Evolutionary conservation across 2,329 filamentous ascomycete genomes (phyloP).

Genomic region (Calycina marina): DNA sequence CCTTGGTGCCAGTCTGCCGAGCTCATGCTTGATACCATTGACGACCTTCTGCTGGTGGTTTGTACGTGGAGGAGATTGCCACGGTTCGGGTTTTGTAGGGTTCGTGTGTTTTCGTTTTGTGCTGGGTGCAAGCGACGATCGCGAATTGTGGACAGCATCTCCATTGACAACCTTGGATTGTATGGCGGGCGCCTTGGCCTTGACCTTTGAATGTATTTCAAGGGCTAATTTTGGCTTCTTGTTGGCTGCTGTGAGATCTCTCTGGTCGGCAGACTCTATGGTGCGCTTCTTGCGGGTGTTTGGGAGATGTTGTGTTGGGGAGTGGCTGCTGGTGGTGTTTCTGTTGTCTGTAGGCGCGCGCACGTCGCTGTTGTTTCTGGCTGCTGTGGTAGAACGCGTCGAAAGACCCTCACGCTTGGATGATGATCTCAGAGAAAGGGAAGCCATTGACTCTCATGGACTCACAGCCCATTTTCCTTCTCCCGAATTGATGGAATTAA

Average conservation of each 20-base stretch:
- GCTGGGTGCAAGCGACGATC: slow-evolving; percentile 6
- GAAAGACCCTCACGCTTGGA: slow-evolving; percentile 32
- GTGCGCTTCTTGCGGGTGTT: slow-evolving; percentile 30
- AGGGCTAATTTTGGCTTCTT: slow-evolving; percentile 40
- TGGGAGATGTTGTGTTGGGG: slow-evolving; percentile 16
- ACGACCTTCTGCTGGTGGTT: slow-evolving; percentile 42
- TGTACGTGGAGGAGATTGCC: slow-evolving; percentile 22
- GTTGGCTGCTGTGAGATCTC: slow-evolving; percentile 29
- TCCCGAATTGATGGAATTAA: slow-evolving; percentile 8
- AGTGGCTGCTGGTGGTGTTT: slow-evolving; percentile 15
- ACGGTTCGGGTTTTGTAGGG: slow-evolving; percentile 8
- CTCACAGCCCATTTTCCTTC: slow-evolving; percentile 21
- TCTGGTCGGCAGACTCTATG: slow-evolving; percentile 25
- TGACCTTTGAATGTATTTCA: slow-evolving; percentile 30
- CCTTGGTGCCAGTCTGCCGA: slow-evolving; percentile 37
- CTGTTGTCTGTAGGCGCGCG: slow-evolving; percentile 18
- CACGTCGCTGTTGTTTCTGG: slow-evolving; percentile 16
- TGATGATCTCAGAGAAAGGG: slow-evolving; percentile 33
- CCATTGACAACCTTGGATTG: slow-evolving; percentile 10
- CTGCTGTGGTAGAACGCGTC: slow-evolving; percentile 16
- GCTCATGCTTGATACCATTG: slow-evolving; percentile 47
- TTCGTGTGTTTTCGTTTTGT: too few relatives aligned
- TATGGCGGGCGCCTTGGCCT: slow-evolving; percentile 15
- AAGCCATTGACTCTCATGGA: slow-evolving; percentile 30
- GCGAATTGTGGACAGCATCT: slow-evolving; percentile 5